Base-by-base conservation (phyloP, 2,329 filamentous ascomycete species). In the Calonectria hawksworthii region DNA sequence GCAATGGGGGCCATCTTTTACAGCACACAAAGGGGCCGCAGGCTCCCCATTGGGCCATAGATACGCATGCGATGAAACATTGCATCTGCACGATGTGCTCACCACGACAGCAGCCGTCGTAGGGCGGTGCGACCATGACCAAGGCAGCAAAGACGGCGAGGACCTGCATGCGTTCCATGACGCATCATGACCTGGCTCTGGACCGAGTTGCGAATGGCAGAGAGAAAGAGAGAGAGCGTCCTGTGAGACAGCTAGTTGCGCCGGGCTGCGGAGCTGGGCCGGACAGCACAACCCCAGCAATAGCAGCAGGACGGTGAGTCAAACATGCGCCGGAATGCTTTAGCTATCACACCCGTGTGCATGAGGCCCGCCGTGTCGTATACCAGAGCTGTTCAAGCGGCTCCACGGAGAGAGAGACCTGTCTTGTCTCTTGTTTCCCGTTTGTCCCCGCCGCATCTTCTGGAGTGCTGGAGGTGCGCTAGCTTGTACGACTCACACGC, bases 11-110 rank as follows among this genome's bases (percentile, higher is more conserved):
- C 56, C 61, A 44, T 50, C 61, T 50, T 50, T 50, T 28, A 41
- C 41, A n/a, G 26, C 41, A 26, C 61, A 30, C 61, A 65, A 65
- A 50, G 61, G 56, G 56, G 36, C 56, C 56, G 61, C 61, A 65
- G 30, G 26, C 41, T 50, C 41, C 61, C 61, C 41, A 65, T 65
- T 65, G 61, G 61, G 41, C 41, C 28, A 50, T 44, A 50, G 23
- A 65, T 65, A 32, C 65, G 65, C 50, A 68, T 51, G 56, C 56
- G 68, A 52, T 59, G 68, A 70, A 70, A 70, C 68, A 70, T 44
- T 36, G 44, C 68, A 54, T 36, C 68, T 64, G 56, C 56, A 70
- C 32, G 68, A 70, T 70, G 68, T 36, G 56, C 56, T 70, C 56
- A 64, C 32, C 47, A 54, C 28, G 47, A 65, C 51, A 28, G 61